These are phyloP conservation scores for Phalaenopsis hybrid DNA, from an alignment of 116 monocot genomes.

Conservation along the genomic window DNA sequence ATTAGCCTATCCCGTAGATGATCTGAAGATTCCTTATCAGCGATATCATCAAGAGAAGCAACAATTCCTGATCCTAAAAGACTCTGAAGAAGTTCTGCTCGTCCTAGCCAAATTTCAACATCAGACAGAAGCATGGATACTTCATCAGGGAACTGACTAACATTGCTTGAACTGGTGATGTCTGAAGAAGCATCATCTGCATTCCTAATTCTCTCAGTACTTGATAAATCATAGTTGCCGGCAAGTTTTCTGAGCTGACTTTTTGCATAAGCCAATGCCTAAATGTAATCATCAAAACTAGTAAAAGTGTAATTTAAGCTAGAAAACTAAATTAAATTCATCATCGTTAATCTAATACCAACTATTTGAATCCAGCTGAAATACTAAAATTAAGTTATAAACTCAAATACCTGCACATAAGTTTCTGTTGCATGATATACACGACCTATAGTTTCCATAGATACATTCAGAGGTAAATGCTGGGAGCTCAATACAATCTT, in stretches of 20 bases:
- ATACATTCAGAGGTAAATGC: slow-evolving; percentile 61
- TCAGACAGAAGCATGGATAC: slow-evolving; percentile 60
- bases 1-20: slow-evolving; percentile 69
- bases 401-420: slow-evolving; percentile 74
- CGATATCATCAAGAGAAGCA: slow-evolving; percentile 90
- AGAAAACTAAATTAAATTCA: neutral
- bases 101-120: slow-evolving; percentile 71
- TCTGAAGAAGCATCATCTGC: slow-evolving; percentile 64
- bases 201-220: slow-evolving; percentile 59
- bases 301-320: neutral
- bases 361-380: neutral
- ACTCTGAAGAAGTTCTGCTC: slow-evolving; percentile 93
- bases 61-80: slow-evolving; percentile 86
- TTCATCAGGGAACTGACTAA: slow-evolving; percentile 63
- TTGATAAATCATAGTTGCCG: slow-evolving; percentile 44
- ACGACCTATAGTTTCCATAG: slow-evolving; percentile 75
- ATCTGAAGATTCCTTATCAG: slow-evolving; percentile 77
- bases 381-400: neutral
- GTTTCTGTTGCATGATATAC: slow-evolving; percentile 93
- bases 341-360: neutral
- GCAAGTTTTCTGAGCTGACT: slow-evolving; percentile 51
- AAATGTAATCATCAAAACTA: slow-evolving; percentile 13
- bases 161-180: slow-evolving; percentile 47
- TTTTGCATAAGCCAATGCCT: slow-evolving; percentile 85
- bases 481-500: slow-evolving; percentile 68